Conservation (phyloP, 352 stramenopile genomes). For the Phytopythium mirpurense region DNA sequence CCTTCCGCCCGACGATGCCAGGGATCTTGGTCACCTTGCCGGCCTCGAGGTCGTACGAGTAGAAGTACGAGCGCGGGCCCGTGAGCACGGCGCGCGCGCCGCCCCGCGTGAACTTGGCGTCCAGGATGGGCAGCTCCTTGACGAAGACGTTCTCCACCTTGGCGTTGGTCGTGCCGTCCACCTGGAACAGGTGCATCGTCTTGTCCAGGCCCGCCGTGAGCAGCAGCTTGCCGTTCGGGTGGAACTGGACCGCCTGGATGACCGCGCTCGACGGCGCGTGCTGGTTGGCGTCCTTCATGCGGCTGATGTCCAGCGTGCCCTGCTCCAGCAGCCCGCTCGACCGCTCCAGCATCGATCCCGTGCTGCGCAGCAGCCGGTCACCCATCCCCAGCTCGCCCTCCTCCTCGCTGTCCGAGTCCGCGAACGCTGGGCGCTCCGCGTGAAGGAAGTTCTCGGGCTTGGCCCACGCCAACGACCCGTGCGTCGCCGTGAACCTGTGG, state of each 20-base stretch:
- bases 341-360: constrained; percentile 46
- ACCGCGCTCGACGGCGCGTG: constrained; percentile 78
- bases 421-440: constrained; percentile 15
- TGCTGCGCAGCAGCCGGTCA: constrained; percentile 47
- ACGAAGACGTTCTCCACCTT: constrained; percentile 90
- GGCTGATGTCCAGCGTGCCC: constrained; percentile 52
- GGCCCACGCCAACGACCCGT: constrained; percentile 58
- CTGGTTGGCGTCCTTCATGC: constrained; percentile 92
- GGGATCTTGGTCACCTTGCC: constrained; percentile 91
- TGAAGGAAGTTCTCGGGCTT: constrained; percentile 66
- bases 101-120: constrained; percentile 77
- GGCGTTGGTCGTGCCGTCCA: constrained; percentile 85
- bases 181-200: constrained; percentile 90
- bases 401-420: constrained; percentile 54
- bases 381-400: constrained; percentile 37
- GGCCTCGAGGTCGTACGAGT: constrained; percentile 94
- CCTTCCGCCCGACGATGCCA: constrained; percentile 80
- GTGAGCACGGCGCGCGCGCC: constrained; percentile 87
- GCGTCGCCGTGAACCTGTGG: constrained; percentile 48
- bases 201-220: constrained; percentile 91
- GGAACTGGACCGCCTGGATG: constrained; percentile 88
- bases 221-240: constrained; percentile 83
- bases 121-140: constrained; percentile 86
- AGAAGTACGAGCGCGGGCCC: constrained; percentile 94
- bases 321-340: constrained; percentile 52